Evolutionary conservation across 129 eudicot species (phyloP), one percentile per base, ranked within the genome.

Genomic region (Flaveria sonorensis): DNA sequence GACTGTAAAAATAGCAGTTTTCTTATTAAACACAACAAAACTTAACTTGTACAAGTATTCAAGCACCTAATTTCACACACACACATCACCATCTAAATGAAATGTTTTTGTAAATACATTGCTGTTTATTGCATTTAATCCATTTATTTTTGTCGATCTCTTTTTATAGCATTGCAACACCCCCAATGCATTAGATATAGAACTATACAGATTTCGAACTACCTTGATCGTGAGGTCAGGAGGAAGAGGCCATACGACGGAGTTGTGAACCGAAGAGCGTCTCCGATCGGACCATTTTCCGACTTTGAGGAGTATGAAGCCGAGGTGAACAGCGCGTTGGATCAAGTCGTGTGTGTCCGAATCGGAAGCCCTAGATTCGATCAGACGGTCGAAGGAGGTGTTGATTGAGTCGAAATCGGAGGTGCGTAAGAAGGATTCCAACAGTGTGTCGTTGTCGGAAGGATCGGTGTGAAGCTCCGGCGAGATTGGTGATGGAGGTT

Each of bases 211-310:
- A 21, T 3, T 3, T 23, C 11, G 28, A 48, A 64, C 14, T 73
- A 88, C 97, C 77, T 88, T 91, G 79, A 86, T 74, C 10, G 95
- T 91, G 75, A 91, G 87, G 84, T 91, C 94, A 50, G 88, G 72
- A 48, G 90, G 83, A 2, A 91, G 82, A 14, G 94, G n/a, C n/a
- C n/a, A n/a, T n/a, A n/a, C n/a, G n/a, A n/a, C n/a, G n/a, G n/a
- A n/a, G n/a, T n/a, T n/a, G n/a, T n/a, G n/a, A n/a, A n/a, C n/a
- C n/a, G n/a, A n/a, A n/a, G n/a, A n/a, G n/a, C n/a, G n/a, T n/a
- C n/a, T n/a, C n/a, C n/a, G n/a, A n/a, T n/a, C n/a, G n/a, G n/a
- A n/a, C n/a, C n/a, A n/a, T n/a, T n/a, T 86, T 52, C 86, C 95
- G 24, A 90, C 95, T 75, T 88, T 89, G 13, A 81, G 81, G 18